Base-by-base conservation (phyloP, 371 early-diverging fungal species). In the Circinella umbellata region DNA sequence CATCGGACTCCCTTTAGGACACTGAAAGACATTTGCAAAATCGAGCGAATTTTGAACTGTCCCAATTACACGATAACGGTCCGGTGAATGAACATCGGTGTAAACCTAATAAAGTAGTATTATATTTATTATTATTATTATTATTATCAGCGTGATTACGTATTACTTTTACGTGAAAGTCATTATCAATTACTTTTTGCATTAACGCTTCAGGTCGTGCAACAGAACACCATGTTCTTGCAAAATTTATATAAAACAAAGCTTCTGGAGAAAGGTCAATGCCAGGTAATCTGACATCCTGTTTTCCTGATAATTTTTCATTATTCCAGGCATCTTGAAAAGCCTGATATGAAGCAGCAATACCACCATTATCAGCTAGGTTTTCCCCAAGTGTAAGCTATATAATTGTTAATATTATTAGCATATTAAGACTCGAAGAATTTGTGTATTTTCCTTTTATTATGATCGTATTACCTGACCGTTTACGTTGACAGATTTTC, bases 351-450 rank as follows among this genome's bases (percentile, higher is more conserved):
- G 86, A 74, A 37, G 73, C 73, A 27, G 67, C 69, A 54, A 89
- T 20, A 14, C 93, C 94, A 11, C 93, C 93, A 68, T 90, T 91
- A 72, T 94, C 94, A 5, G 94, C 92, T 49, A 94, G 66, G 71
- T 92, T 93, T 70, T 92, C 92, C 18, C 83, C 84, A 14, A 92
- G 74, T 0, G 92, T 92, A 39, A 88, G 57, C 74, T 82, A 27
- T 20, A 20, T 14, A 17, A 34, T 18, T 34, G 17, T 14, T 14
- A 27, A 35, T 51, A 53, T 62, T 54, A 17, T 73, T 90, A 92
- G 70, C 1, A 54, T 54, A 27, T 27, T 27, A 27, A 2, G 27
- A 27, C 27, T 27, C 27, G 2, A 2, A 27, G 27, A 27, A 27
- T 1, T 2, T 27, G 2, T 27, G 27, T 27, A 27, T 27, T 27